Evolutionary conservation across 2,329 filamentous ascomycete species (phyloP).

Genomic region (Botrytis deweyae): DNA sequence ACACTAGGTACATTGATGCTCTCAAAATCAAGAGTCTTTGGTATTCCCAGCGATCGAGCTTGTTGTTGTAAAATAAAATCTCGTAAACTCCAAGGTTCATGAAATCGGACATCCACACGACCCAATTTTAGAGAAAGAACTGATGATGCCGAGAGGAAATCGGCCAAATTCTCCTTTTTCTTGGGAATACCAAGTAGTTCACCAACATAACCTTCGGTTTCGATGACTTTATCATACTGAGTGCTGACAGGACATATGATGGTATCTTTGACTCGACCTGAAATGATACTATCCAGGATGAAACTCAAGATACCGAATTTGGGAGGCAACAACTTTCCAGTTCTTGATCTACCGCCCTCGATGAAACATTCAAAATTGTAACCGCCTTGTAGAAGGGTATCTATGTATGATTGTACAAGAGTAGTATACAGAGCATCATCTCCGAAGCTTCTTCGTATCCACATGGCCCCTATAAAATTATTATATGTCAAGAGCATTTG

Average conservation of each 20-base stretch:
- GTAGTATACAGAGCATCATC: constrained; percentile 88
- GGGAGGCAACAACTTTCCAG: constrained; percentile 87
- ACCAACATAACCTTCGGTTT: constrained; percentile 94
- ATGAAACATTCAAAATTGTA: constrained; percentile 98
- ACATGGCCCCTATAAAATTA: constrained; percentile 69
- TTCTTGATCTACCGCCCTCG: constrained; percentile 88
- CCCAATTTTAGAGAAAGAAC: constrained; percentile 86
- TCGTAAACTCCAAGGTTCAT: constrained; percentile 90
- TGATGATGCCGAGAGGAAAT: constrained; percentile 83
- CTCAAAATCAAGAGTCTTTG: constrained; percentile 49
- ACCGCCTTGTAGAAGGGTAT: constrained; percentile 83
- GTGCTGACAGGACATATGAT: constrained; percentile 95
- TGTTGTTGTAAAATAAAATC: constrained; percentile 79
- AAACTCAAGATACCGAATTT: constrained; percentile 96
- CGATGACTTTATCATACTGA: constrained; percentile 98
- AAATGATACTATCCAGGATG: constrained; percentile 84
- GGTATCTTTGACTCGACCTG: constrained; percentile 82
- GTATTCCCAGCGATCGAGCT: constrained; percentile 51
- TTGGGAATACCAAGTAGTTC: constrained; percentile 93
- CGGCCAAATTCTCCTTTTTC: constrained; percentile 87
- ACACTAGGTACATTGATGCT: constrained; percentile 42
- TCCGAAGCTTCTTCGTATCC: constrained; percentile 88
- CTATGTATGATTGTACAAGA: constrained; percentile 94
- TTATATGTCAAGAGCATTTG: neutral
- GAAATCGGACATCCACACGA: constrained; percentile 91